phyloP scores from a whole-genome alignment of 2,329 filamentous ascomycete species.

The Talaromyces islandicus region DNA sequence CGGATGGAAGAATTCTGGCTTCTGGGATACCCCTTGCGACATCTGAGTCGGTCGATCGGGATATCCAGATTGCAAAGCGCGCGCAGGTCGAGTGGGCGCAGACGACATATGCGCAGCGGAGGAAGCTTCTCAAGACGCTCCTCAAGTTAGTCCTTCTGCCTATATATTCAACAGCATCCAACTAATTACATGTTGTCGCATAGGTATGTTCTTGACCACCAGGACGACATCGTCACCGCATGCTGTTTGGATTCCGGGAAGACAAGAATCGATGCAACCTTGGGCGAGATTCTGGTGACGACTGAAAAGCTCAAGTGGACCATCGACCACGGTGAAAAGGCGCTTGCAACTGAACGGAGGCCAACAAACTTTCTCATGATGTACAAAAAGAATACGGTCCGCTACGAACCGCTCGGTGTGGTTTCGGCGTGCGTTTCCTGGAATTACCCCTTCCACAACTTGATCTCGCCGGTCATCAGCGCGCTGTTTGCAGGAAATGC shows the following conservation, averaged over 20 bases:
- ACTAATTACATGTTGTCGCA: not conserved
- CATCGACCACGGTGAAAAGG: conserved; percentile 79
- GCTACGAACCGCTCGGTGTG: conserved; percentile 88
- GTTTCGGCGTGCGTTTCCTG: conserved; percentile 90
- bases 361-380: conserved; percentile 90
- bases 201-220: conserved; percentile 75
- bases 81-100: conserved; percentile 73
- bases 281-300: conserved; percentile 92
- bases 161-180: not conserved
- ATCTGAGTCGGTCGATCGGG: conserved; percentile 68
- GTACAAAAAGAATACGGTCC: conserved; percentile 88
- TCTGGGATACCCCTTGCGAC: conserved; percentile 61
- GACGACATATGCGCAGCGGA: conserved; percentile 71
- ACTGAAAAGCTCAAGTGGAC: conserved; percentile 94
- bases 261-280: conserved; percentile 86
- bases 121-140: conserved; percentile 73
- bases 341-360: conserved; percentile 63
- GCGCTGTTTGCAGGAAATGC: conserved; percentile 87
- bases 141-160: conserved; percentile 49
- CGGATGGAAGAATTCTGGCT: conserved; percentile 78
- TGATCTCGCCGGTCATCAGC: conserved; percentile 85
- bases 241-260: conserved; percentile 93
- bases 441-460: conserved; percentile 97
- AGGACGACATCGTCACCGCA: conserved; percentile 76
- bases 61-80: conserved; percentile 63